phyloP scores from a whole-genome alignment of 345 rosid genomes.

The Salix purpurea region DNA sequence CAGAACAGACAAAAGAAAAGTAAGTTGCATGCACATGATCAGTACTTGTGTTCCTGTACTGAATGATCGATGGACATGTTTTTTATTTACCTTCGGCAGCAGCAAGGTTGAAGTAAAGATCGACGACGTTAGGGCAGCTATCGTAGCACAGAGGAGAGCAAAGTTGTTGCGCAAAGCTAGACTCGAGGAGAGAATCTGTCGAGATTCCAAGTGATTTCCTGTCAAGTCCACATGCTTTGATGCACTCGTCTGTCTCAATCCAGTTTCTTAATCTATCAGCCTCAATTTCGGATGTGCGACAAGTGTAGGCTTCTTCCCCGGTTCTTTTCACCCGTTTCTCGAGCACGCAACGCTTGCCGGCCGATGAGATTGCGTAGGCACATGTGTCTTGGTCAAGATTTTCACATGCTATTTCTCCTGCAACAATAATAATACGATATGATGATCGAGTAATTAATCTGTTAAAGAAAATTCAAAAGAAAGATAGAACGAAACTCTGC shows the following conservation, averaged over 20 bases:
- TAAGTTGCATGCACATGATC: neutral
- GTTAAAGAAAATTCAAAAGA: neutral
- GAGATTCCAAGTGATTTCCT: slow-evolving; percentile 74
- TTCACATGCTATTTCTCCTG: slow-evolving; percentile 59
- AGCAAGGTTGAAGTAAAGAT: slow-evolving; percentile 83
- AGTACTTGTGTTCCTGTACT: neutral
- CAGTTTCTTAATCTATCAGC: slow-evolving; percentile 55
- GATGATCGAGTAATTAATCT: neutral
- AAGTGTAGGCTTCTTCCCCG: slow-evolving; percentile 51
- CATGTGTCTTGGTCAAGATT: slow-evolving; percentile 50
- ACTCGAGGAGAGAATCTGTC: slow-evolving; percentile 73
- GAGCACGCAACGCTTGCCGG: slow-evolving; percentile 74
- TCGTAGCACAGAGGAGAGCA: slow-evolving; percentile 74
- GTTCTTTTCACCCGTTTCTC: slow-evolving; percentile 61
- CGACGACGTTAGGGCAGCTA: slow-evolving; percentile 69
- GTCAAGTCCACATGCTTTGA: slow-evolving; percentile 67
- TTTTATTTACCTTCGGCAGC: slow-evolving; percentile 71
- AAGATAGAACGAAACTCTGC: neutral
- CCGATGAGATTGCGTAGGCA: slow-evolving; percentile 67
- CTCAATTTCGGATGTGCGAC: slow-evolving; percentile 64
- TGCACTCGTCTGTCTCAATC: slow-evolving; percentile 65
- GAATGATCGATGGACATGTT: neutral
- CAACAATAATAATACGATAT: neutral
- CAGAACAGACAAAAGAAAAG: neutral
- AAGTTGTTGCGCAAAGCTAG: slow-evolving; percentile 51